Base-by-base conservation (phyloP, 208 protist genomes). In the Trypanosoma melophagium region DNA sequence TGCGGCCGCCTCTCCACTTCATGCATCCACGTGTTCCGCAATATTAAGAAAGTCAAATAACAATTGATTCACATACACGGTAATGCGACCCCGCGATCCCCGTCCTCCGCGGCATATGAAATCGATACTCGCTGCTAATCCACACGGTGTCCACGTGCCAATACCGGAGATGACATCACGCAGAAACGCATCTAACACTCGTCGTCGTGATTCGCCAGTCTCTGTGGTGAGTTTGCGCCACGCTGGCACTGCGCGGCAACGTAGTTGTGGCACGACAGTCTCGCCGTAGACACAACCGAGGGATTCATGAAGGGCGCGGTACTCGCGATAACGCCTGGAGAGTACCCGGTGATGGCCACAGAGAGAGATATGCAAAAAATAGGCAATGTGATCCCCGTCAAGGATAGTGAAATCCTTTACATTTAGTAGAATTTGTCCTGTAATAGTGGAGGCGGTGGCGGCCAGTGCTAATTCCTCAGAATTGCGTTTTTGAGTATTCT, bases 321-420 rank as follows among this genome's bases (percentile, higher is more conserved):
- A 66, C 24, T 73, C 24, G 1, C 50, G 65, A 35, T 59, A 73
- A 8, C 67, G 67, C 12, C 58, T 56, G 31, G 58, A 31, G 4
- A 73, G 42, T 4, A 73, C 67, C 67, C 67, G 66, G n/a, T 73
- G 58, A 56, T 73, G 58, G 22, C 67, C 67, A 19, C 57, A 73
- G 4, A 73, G 17, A 60, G 52, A 67, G 3, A 73, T 58, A 19
- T 66, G 67, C 2, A 73, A 22, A 44, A 55, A 56, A 58, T 73
- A 73, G 16, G 60, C 58, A 47, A 73, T 73, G 35, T 66, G 67
- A 41, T 65, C 67, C 9, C 67, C 7, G 19, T 67, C 60, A 35
- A 57, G 44, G 44, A 73, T 73, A n/a, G 35, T 66, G 45, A 73
- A 73, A 28, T 73, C 58, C 22, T 60, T 57, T n/a, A 73, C 51